A percentile compares a stretch with the other conserved stretches of the same genome.
Evolutionary conservation across 768 basidiomycete genomes (phyloP).

Genomic region (Leccinum olivaceopallidum): DNA sequence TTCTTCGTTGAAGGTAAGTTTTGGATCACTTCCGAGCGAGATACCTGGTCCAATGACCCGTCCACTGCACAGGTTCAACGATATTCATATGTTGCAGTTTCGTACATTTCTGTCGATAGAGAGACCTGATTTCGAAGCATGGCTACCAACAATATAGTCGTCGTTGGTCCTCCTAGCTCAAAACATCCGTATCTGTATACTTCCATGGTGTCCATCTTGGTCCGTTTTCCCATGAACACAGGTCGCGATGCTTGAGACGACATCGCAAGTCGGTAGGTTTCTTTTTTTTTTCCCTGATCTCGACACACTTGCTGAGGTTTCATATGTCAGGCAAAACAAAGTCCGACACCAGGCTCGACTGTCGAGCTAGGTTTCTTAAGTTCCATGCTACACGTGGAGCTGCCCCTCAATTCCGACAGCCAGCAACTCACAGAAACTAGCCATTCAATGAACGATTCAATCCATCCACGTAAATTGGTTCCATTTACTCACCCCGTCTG

Average conservation of each 20-base stretch:
- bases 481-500: too few species aligned
- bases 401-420: slow-evolving; percentile 67
- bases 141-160: slow-evolving; percentile 64
- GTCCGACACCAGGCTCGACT: slow-evolving; percentile 58
- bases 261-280: slow-evolving; percentile 79
- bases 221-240: slow-evolving; percentile 56
- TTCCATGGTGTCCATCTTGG: slow-evolving; percentile 67
- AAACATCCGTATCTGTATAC: slow-evolving; percentile 79
- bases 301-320: slow-evolving; percentile 8
- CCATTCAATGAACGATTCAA: slow-evolving; percentile 52
- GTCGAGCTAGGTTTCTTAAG: slow-evolving; percentile 86
- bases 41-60: slow-evolving; percentile 60
- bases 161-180: slow-evolving; percentile 78
- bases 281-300: neutral
- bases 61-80: slow-evolving; percentile 46
- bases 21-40: neutral
- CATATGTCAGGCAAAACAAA: slow-evolving; percentile 50
- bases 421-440: slow-evolving; percentile 66
- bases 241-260: slow-evolving; percentile 67
- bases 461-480: slow-evolving; percentile 48
- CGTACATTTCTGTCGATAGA: slow-evolving; percentile 71
- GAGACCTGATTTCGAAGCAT: slow-evolving; percentile 63
- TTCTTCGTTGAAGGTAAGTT: slow-evolving; percentile 62
- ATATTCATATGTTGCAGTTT: slow-evolving; percentile 66
- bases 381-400: slow-evolving; percentile 65